These are phyloP conservation scores for Penicillium sp. DNA, from an alignment of 2,329 filamentous ascomycete genomes.

Conservation along the genomic window DNA sequence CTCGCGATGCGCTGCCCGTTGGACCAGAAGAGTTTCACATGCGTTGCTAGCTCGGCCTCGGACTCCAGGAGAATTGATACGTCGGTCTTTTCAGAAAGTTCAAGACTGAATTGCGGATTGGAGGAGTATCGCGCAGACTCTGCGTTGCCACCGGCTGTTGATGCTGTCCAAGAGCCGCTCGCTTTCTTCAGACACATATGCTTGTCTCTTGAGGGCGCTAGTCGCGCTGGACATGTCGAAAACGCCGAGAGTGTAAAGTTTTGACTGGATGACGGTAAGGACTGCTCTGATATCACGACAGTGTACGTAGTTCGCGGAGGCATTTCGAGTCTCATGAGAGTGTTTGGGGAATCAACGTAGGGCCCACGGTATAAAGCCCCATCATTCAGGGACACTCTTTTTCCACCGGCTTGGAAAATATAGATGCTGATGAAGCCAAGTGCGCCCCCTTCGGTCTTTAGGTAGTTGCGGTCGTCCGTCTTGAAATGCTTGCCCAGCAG, in stretches of 20 bases:
- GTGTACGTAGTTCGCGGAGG: conserved; percentile 58
- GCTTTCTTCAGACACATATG: conserved; percentile 64
- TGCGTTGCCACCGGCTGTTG: conserved; percentile 83
- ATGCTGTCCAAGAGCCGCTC: conserved; percentile 71
- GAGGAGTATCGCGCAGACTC: conserved; percentile 74
- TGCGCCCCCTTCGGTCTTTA: conserved; percentile 46
- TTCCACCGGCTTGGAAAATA: conserved; percentile 72
- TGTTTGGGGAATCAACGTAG: conserved; percentile 94
- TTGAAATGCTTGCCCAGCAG: conserved; percentile 85
- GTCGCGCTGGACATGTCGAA: conserved; percentile 63
- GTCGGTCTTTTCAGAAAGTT: conserved; percentile 59
- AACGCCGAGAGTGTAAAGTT: conserved; percentile 88
- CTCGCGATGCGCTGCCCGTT: conserved; percentile 70
- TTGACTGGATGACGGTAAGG: conserved; percentile 72
- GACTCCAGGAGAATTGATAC: conserved; percentile 76
- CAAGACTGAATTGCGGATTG: conserved; percentile 83
- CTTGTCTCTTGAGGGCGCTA: conserved; percentile 65
- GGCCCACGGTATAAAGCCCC: conserved; percentile 72
- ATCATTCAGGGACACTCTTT: conserved; percentile 74
- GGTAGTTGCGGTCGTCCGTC: conserved; percentile 60
- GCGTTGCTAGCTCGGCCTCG: conserved; percentile 70
- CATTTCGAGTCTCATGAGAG: conserved; percentile 73
- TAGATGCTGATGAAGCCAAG: conserved; percentile 87
- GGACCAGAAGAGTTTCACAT: conserved; percentile 83
- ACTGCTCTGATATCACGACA: conserved; percentile 76